These are phyloP conservation scores for Rhodotorula kratochvilovae DNA, from an alignment of 768 basidiomycete genomes.

Conservation along the genomic window DNA sequence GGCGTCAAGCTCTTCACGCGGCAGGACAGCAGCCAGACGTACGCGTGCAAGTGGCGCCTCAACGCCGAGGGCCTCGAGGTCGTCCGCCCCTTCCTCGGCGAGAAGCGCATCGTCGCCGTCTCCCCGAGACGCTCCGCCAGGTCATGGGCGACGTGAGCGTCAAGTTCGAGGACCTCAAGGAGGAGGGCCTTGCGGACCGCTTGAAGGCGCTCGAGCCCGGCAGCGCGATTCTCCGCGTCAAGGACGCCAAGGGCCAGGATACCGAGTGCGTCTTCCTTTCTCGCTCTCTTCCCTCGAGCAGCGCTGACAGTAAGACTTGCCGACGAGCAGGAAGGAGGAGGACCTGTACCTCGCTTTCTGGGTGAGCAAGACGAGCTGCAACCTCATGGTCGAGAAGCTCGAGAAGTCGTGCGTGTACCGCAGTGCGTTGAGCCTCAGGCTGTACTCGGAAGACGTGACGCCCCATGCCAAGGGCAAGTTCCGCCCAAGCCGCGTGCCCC, in stretches of 20 bases:
- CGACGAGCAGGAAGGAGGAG: conserved; percentile 59
- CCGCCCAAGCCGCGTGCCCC: not conserved
- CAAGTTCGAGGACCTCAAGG: conserved; percentile 58
- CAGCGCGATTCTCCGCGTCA: conserved; percentile 68
- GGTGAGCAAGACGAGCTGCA: conserved; percentile 82
- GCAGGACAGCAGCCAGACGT: conserved; percentile 62
- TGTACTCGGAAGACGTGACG: conserved; percentile 80
- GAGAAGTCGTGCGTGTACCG: conserved; percentile 69
- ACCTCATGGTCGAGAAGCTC: conserved; percentile 93
- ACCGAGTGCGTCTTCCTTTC: conserved; percentile 54
- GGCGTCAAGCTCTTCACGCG: conserved; percentile 89
- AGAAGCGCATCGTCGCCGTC: conserved; percentile 59
- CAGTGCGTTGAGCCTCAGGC: conserved; percentile 79
- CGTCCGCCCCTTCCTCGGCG: conserved; percentile 74
- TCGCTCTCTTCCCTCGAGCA: not conserved
- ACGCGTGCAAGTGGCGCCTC: conserved; percentile 54
- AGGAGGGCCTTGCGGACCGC: conserved; percentile 52
- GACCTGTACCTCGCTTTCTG: conserved; percentile 88
- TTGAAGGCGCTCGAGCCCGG: conserved; percentile 62
- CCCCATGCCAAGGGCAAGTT: conserved; percentile 33
- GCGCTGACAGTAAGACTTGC: not conserved
- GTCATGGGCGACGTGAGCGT: conserved; percentile 78
- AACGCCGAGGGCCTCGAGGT: conserved; percentile 79
- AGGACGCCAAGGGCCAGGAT: conserved; percentile 55
- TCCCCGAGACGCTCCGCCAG: conserved; percentile 60